Conservation (phyloP, 352 stramenopile species). For the Phytophthora crassamura region DNA sequence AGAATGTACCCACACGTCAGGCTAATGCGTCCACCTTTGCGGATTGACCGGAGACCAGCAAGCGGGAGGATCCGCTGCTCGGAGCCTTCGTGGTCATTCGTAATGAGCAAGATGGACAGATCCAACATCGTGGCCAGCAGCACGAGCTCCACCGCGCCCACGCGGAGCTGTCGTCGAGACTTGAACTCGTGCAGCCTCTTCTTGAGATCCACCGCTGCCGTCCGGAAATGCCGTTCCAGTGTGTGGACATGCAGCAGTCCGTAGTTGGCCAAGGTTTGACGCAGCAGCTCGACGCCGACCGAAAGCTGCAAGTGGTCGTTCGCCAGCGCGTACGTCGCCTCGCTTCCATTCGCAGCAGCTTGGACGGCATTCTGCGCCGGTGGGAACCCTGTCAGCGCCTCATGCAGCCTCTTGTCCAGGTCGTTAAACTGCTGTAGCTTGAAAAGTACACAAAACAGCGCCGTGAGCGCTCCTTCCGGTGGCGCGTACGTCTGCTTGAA, state of each 20-base stretch:
- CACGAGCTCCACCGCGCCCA: conserved; percentile 73
- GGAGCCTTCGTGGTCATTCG: conserved; percentile 81
- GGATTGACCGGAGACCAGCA: conserved; percentile 52
- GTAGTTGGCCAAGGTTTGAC: conserved; percentile 73
- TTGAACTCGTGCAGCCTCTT: conserved; percentile 85
- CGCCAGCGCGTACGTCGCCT: conserved; percentile 24
- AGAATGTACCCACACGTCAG: conserved; percentile 79
- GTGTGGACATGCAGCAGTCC: conserved; percentile 69
- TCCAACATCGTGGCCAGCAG: conserved; percentile 81
- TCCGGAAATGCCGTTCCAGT: conserved; percentile 63
- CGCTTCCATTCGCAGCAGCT: conserved; percentile 10
- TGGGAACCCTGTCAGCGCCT: conserved; percentile 54
- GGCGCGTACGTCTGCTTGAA: conserved; percentile 58
- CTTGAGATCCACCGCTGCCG: conserved; percentile 69
- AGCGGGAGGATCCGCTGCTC: conserved; percentile 71
- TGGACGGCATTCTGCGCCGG: not conserved
- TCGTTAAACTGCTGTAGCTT: conserved; percentile 78
- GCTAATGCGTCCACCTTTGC: conserved; percentile 54
- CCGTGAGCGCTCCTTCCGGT: conserved; percentile 42
- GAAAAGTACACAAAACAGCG: conserved; percentile 70
- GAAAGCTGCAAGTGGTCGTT: conserved; percentile 43
- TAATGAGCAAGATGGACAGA: conserved; percentile 74
- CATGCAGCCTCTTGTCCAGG: conserved; percentile 70
- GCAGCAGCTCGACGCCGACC: conserved; percentile 57
- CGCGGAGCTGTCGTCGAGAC: conserved; percentile 53